phyloP scores from a whole-genome alignment of 768 basidiomycete species.

The Epithele typhae region DNA sequence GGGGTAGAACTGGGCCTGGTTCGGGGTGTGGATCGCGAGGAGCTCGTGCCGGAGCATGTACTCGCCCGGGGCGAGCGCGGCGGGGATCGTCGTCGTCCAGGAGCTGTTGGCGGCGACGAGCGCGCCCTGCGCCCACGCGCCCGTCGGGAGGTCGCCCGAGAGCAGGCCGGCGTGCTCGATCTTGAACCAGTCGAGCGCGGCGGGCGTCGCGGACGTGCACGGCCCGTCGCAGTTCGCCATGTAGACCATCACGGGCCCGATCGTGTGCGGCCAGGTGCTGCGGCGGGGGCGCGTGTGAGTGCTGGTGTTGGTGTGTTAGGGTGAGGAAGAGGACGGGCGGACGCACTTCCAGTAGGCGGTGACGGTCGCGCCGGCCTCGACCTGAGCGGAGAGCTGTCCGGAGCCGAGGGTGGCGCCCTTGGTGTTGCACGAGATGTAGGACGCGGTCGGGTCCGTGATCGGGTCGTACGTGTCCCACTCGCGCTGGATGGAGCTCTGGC shows the following conservation, averaged over 20 bases:
- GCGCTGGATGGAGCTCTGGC: slow-evolving; percentile 35
- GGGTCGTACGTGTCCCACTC: slow-evolving; percentile 39
- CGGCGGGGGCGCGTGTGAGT: too few relatives aligned
- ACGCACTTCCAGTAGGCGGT: slow-evolving; percentile 36
- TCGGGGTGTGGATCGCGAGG: slow-evolving; percentile 28
- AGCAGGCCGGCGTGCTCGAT: slow-evolving; percentile 31
- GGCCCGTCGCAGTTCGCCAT: slow-evolving; percentile 32
- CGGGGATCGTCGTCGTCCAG: slow-evolving; percentile 24
- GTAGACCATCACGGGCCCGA: slow-evolving; percentile 32
- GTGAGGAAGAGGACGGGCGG: too few relatives aligned
- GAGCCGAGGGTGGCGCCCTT: slow-evolving; percentile 30
- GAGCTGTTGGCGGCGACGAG: slow-evolving; percentile 29
- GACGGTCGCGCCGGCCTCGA: slow-evolving; percentile 33
- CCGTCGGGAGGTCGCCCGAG: slow-evolving; percentile 25
- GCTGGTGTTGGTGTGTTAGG: too few relatives aligned
- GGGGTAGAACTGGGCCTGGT: slow-evolving; percentile 17
- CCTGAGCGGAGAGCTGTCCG: slow-evolving; percentile 32
- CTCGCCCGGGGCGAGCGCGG: slow-evolving; percentile 19
- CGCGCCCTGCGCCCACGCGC: slow-evolving; percentile 32
- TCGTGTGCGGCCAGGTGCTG: slow-evolving; percentile 30
- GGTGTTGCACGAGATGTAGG: slow-evolving; percentile 33
- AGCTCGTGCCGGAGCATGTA: slow-evolving; percentile 30
- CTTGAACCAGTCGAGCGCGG: slow-evolving; percentile 32
- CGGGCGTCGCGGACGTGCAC: slow-evolving; percentile 29
- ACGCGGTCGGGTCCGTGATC: slow-evolving; percentile 30